phyloP scores from a whole-genome alignment of 1,284 basidiomycete species.

The Leccinum pallidistipes region DNA sequence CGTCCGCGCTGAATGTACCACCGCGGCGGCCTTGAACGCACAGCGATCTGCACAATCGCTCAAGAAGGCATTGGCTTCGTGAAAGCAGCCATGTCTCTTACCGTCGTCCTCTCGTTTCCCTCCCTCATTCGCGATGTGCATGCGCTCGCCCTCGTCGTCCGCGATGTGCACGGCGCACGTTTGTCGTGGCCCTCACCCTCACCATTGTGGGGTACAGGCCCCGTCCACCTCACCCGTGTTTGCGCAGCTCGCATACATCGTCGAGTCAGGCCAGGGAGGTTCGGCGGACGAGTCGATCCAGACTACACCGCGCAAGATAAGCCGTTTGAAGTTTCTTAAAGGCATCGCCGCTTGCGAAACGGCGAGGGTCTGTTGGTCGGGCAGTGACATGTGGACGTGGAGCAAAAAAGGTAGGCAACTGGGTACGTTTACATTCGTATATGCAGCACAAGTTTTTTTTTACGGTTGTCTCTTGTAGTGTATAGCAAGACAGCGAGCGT shows the following conservation, averaged over 20 bases:
- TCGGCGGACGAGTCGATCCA: slow-evolving; percentile 66
- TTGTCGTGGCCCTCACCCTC: too few relatives aligned
- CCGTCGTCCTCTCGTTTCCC: too few relatives aligned
- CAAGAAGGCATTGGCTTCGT: too few relatives aligned
- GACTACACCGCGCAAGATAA: slow-evolving; percentile 74
- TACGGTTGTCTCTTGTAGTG: slow-evolving; percentile 39
- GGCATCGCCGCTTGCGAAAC: slow-evolving; percentile 90
- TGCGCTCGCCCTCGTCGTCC: too few relatives aligned
- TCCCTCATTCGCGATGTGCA: too few relatives aligned
- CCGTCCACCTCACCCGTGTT: slow-evolving; percentile 39
- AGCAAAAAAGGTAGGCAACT: slow-evolving; percentile 94
- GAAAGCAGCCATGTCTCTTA: too few relatives aligned
- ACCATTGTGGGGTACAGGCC: too few relatives aligned
- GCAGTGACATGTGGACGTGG: slow-evolving; percentile 89
- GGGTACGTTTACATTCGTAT: slow-evolving; percentile 45
- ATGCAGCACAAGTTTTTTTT: not conserved
- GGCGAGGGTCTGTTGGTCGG: slow-evolving; percentile 91
- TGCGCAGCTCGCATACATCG: slow-evolving; percentile 83
- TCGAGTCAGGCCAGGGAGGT: slow-evolving; percentile 54
- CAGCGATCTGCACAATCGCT: too few relatives aligned
- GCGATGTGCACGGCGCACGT: too few relatives aligned
- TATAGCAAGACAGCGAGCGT: slow-evolving; percentile 76
- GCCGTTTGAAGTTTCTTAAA: slow-evolving; percentile 68
- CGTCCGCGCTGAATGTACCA: too few relatives aligned
- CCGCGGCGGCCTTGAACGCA: too few relatives aligned